phyloP scores from a whole-genome alignment of 768 basidiomycete genomes.

The Mycena indigotica region DNA sequence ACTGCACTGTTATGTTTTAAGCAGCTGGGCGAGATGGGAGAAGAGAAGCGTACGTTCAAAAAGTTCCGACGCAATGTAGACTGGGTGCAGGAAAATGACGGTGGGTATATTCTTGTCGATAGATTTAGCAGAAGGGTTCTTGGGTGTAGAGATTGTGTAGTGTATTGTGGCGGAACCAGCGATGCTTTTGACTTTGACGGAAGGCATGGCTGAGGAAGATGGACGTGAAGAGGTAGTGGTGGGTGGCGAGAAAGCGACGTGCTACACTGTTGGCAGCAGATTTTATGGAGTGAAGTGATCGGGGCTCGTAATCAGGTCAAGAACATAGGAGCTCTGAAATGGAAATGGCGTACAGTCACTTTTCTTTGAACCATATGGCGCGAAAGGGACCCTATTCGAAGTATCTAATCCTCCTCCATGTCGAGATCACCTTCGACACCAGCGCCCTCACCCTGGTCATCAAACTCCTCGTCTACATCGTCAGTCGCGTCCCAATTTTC shows the following conservation, averaged over 20 bases:
- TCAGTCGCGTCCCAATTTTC: slow-evolving; percentile 39
- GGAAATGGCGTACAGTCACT: neutral
- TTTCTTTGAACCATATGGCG: neutral
- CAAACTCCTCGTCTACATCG: slow-evolving; percentile 58
- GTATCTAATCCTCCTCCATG: slow-evolving; percentile 55
- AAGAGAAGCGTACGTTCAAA: slow-evolving; percentile 38
- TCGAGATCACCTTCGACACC: slow-evolving; percentile 75
- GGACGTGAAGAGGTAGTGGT: slow-evolving; percentile 1
- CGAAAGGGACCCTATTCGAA: neutral
- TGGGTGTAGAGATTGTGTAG: slow-evolving; percentile 43
- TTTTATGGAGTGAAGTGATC: slow-evolving; percentile 1
- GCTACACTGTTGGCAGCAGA: neutral
- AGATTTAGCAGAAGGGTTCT: slow-evolving; percentile 27
- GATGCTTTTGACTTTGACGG: slow-evolving; percentile 32
- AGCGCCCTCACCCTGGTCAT: slow-evolving; percentile 65
- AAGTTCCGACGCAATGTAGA: slow-evolving; percentile 34
- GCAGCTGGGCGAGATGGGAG: neutral
- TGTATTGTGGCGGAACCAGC: slow-evolving; percentile 32
- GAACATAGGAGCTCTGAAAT: neutral
- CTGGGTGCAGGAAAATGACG: slow-evolving; percentile 41
- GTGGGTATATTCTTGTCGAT: slow-evolving; percentile 39
- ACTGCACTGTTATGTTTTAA: slow-evolving; percentile 31
- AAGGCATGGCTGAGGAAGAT: slow-evolving; percentile 30
- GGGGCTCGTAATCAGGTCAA: neutral
- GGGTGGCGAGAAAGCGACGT: neutral